A percentile compares a stretch with the other conserved stretches of the same genome.
Conservation (phyloP, 192 early-diverging fungal species). For the Chytriomyces hyalinus region DNA sequence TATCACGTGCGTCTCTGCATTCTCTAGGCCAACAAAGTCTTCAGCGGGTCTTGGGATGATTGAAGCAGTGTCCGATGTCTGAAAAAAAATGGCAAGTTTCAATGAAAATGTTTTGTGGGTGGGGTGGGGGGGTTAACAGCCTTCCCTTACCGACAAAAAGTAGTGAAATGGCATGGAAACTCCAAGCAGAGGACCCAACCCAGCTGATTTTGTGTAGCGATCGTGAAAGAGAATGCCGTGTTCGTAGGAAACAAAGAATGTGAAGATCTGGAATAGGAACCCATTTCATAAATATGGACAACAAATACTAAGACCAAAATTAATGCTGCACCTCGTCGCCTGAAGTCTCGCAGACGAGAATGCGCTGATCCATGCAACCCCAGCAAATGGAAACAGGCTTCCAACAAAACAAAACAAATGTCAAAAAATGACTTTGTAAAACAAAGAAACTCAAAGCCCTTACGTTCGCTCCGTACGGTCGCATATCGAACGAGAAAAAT, state of each 20-base stretch:
- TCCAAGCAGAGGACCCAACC: slow-evolving; percentile 39
- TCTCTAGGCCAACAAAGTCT: slow-evolving; percentile 50
- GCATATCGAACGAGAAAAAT: slow-evolving; percentile 35
- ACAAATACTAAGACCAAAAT: background rate
- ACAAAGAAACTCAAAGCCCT: background rate
- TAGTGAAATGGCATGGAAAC: slow-evolving; percentile 50
- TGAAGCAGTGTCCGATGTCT: background rate
- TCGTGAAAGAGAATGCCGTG: slow-evolving; percentile 50
- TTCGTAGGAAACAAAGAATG: slow-evolving; percentile 50
- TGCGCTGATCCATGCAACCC: slow-evolving; percentile 49
- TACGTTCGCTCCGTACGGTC: slow-evolving; percentile 24
- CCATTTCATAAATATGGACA: background rate
- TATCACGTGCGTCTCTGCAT: slow-evolving; percentile 38
- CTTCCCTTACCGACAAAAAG: slow-evolving; percentile 43
- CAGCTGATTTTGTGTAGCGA: slow-evolving; percentile 2
- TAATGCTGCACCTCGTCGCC: slow-evolving; percentile 6
- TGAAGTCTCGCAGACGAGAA: slow-evolving; percentile 47
- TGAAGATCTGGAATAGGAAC: slow-evolving; percentile 42
- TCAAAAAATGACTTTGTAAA: background rate
- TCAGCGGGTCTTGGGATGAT: slow-evolving; percentile 25
- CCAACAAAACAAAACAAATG: slow-evolving; percentile 9
- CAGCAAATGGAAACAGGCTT: slow-evolving; percentile 38
- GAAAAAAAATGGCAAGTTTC: slow-evolving; percentile 4
- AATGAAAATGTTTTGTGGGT: background rate
- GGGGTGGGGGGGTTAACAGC: too few species aligned